Evolutionary conservation across 163 green algal species (phyloP).

Genomic region (Scenedesmus sp.): DNA sequence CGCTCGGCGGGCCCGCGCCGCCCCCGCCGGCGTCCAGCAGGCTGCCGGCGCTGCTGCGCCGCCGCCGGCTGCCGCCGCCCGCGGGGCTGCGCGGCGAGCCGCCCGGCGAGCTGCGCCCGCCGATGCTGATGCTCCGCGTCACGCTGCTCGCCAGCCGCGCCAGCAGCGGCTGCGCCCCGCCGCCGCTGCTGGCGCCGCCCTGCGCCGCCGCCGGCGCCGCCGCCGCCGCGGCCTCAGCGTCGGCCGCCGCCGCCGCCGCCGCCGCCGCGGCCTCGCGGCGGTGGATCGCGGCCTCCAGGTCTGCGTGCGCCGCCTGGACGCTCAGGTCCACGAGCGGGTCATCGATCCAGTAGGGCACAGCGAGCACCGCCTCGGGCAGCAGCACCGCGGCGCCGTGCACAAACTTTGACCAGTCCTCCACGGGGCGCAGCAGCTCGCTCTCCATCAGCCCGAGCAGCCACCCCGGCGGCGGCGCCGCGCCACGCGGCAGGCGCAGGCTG

Average conservation of each 20-base stretch:
- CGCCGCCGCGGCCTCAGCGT: neutral
- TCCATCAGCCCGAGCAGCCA: constrained; percentile 39
- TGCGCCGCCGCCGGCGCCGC: neutral
- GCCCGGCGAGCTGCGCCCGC: too few relatives aligned
- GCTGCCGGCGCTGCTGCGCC: neutral
- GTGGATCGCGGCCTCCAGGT: neutral
- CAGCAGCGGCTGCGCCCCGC: too few relatives aligned
- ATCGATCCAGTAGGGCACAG: constrained; percentile 90
- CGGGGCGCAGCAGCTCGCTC: constrained; percentile 51
- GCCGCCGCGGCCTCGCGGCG: neutral
- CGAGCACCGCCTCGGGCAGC: constrained; percentile 75
- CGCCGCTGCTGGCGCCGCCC: too few relatives aligned
- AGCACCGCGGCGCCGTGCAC: constrained; percentile 83
- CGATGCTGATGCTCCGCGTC: too few relatives aligned
- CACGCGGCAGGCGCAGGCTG: neutral
- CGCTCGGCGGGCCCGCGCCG: neutral
- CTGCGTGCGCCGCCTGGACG: neutral
- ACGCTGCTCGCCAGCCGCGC: constrained; percentile 3
- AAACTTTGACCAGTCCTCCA: constrained; percentile 90
- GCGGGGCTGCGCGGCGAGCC: too few relatives aligned
- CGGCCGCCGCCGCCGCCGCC: neutral
- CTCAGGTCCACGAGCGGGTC: constrained; percentile 53
- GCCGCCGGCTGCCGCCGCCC: neutral
- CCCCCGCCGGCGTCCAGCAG: constrained; percentile 20
- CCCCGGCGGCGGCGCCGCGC: neutral